phyloP scores from a whole-genome alignment of 2,329 filamentous ascomycete species.

The Epichloe coenophiala region DNA sequence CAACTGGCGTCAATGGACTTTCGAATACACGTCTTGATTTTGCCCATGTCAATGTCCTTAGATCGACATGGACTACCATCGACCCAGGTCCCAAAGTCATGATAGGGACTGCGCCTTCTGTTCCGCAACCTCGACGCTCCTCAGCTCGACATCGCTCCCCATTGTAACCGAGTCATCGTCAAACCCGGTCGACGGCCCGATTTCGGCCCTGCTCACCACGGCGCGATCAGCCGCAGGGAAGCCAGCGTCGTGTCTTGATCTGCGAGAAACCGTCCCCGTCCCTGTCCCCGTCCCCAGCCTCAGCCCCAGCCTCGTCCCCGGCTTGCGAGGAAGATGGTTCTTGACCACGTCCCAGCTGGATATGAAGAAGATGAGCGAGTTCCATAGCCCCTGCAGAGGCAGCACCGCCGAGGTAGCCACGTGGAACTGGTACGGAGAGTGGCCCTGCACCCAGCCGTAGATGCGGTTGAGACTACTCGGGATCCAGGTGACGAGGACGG shows the following conservation, averaged over 20 bases:
- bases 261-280: background rate
- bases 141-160: constrained; percentile 21
- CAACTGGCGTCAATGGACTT: too few relatives aligned
- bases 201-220: background rate
- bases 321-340: constrained; percentile 4
- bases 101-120: background rate
- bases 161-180: constrained; percentile 17
- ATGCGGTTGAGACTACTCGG: constrained; percentile 62
- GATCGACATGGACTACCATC: too few relatives aligned
- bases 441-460: constrained; percentile 45
- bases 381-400: constrained; percentile 71
- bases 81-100: constrained; percentile 1
- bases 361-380: constrained; percentile 61
- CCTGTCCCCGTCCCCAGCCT: too few relatives aligned
- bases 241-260: background rate
- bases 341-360: constrained; percentile 36
- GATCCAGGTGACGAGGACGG: constrained; percentile 48
- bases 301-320: background rate
- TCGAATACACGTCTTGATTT: too few relatives aligned
- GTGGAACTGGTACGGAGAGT: constrained; percentile 50
- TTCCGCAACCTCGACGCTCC: constrained; percentile 11
- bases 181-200: constrained; percentile 12
- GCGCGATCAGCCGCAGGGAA: constrained; percentile 1
- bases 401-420: constrained; percentile 58
- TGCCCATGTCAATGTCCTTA: too few relatives aligned